A percentile compares a stretch with the other conserved stretches of the same genome.
Conservation (phyloP, 164 flowering plant species). For the Santalum album region DNA sequence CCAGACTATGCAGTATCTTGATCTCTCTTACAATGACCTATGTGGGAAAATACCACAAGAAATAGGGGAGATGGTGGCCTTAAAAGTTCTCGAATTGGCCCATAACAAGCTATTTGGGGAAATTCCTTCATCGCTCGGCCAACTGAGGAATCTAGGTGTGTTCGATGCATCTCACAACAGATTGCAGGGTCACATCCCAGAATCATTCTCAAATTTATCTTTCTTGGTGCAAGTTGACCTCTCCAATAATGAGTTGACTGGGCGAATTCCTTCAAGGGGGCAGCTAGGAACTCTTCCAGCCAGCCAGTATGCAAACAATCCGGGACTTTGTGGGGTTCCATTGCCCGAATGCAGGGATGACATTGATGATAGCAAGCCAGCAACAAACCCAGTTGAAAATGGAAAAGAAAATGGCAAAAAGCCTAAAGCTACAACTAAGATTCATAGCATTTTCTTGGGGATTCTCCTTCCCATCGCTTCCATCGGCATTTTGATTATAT, state of each 20-base stretch:
- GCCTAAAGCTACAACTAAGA: conserved; percentile 43
- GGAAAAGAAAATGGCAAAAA: conserved; percentile 10
- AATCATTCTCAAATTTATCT: conserved; percentile 68
- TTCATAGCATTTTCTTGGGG: conserved; percentile 67
- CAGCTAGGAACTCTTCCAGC: conserved; percentile 89
- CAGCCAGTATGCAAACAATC: conserved; percentile 63
- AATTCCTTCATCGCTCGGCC: conserved; percentile 64
- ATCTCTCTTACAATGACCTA: conserved; percentile 78
- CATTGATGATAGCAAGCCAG: conserved; percentile 12
- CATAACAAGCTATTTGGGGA: conserved; percentile 79
- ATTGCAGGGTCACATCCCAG: conserved; percentile 77
- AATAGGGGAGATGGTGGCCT: conserved; percentile 65
- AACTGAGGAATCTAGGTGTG: conserved; percentile 63
- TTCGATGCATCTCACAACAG: conserved; percentile 85
- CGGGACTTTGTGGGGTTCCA: conserved; percentile 95
- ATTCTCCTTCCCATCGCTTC: conserved; percentile 55
- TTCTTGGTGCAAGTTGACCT: conserved; percentile 86
- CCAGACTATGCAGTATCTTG: conserved; percentile 75
- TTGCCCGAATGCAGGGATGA: conserved; percentile 46
- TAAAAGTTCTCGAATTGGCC: conserved; percentile 66
- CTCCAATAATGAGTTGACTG: conserved; percentile 67
- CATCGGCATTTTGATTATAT: conserved; percentile 54
- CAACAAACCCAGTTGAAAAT: conserved; percentile 7
- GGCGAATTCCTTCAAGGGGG: conserved; percentile 72
- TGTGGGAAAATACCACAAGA: conserved; percentile 71